Conservation (phyloP, 768 basidiomycete species). For the Rubroboletus satanas region DNA sequence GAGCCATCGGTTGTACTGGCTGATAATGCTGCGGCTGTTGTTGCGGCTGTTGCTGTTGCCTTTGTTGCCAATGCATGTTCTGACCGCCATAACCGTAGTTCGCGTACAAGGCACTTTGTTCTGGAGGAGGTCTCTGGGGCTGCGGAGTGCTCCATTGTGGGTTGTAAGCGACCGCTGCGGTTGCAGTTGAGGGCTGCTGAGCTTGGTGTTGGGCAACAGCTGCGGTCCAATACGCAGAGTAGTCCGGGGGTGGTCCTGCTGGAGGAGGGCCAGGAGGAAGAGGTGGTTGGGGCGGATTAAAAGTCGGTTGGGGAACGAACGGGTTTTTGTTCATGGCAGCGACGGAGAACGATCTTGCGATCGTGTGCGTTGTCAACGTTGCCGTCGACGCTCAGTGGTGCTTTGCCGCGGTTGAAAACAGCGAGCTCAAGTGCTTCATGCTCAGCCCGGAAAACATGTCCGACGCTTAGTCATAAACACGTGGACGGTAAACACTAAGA, state of each 20-base stretch:
- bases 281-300: constrained; percentile 70
- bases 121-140: constrained; percentile 63
- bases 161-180: constrained; percentile 48
- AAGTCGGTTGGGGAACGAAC: constrained; percentile 65
- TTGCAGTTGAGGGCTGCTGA: constrained; percentile 30
- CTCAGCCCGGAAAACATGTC: constrained; percentile 13
- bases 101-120: constrained; percentile 82
- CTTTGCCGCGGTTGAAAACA: constrained; percentile 23
- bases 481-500: too few relatives aligned
- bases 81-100: constrained; percentile 89
- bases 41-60: constrained; percentile 59
- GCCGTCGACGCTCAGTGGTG: constrained; percentile 7
- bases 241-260: constrained; percentile 68
- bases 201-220: constrained; percentile 48
- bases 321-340: constrained; percentile 80
- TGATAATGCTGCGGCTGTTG: constrained; percentile 43
- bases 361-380: constrained; percentile 7
- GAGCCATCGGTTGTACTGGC: constrained; percentile 48
- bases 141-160: constrained; percentile 67
- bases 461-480: constrained; percentile 25
- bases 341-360: constrained; percentile 5
- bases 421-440: constrained; percentile 13
- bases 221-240: constrained; percentile 73
- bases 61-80: constrained; percentile 56
- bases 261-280: constrained; percentile 79